Evolutionary conservation across 768 basidiomycete species (phyloP).

Genomic region (Suillus spraguei): DNA sequence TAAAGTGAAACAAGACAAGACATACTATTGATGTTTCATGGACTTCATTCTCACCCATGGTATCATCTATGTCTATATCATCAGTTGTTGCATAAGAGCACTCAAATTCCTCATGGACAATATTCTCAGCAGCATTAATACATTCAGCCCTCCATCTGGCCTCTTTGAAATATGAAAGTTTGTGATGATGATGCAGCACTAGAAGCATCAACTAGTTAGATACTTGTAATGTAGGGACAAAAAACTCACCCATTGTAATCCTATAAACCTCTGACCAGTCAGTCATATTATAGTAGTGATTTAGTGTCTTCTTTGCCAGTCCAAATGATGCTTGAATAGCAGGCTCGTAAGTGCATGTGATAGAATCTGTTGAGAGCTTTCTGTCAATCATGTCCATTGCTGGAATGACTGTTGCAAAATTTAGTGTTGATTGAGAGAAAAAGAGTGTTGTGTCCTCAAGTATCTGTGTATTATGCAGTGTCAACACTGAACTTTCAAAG

Average conservation of each 20-base stretch:
- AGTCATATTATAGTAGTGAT: conserved; percentile 28
- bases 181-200: conserved; percentile 35
- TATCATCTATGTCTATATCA: background rate
- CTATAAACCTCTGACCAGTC: conserved; percentile 27
- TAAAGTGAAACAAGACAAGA: conserved; percentile 5
- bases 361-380: conserved; percentile 16
- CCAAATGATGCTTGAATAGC: conserved; percentile 9
- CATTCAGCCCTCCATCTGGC: conserved; percentile 28
- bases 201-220: background rate
- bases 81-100: conserved; percentile 1
- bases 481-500: background rate
- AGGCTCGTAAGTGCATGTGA: background rate
- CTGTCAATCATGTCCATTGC: conserved; percentile 37
- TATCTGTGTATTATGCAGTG: conserved; percentile 16
- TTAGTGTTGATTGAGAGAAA: conserved; percentile 25
- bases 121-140: conserved; percentile 26
- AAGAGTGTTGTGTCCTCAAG: conserved; percentile 28
- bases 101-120: conserved; percentile 25
- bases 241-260: conserved; percentile 30
- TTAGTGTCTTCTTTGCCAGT: conserved; percentile 25
- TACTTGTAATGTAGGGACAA: background rate
- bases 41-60: background rate
- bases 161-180: conserved; percentile 31
- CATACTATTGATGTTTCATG: conserved; percentile 8
- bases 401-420: conserved; percentile 32